Evolutionary conservation across 306 rosid species (phyloP).

Genomic region (Rubus parviflorus): DNA sequence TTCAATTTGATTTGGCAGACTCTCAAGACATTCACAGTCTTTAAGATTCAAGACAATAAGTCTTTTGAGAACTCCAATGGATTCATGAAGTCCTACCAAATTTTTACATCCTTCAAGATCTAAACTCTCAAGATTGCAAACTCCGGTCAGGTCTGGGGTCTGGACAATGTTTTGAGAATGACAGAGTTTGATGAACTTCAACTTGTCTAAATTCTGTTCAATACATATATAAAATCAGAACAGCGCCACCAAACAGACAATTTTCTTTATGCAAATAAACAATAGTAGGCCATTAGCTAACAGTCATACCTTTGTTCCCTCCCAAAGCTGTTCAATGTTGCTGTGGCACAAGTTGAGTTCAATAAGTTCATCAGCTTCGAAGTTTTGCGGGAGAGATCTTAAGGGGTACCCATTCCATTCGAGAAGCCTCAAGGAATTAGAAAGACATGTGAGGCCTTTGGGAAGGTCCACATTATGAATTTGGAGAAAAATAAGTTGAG

Average conservation of each 20-base stretch:
- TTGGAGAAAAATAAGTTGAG: not conserved
- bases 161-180: not conserved
- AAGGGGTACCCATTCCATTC: slow-evolving; percentile 6
- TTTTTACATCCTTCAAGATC: not conserved
- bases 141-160: not conserved
- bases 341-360: slow-evolving; percentile 15
- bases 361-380: not conserved
- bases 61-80: not conserved
- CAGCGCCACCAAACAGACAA: too few species aligned
- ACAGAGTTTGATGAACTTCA: not conserved
- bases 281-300: not conserved
- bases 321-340: slow-evolving; percentile 17
- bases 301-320: slow-evolving; percentile 6
- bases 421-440: not conserved
- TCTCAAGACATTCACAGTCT: not conserved
- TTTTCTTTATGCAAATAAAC: too few species aligned
- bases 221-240: too few species aligned
- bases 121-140: not conserved
- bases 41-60: not conserved
- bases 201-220: not conserved
- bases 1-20: not conserved
- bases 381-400: slow-evolving; percentile 10
- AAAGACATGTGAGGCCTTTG: not conserved
- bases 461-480: not conserved
- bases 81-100: not conserved